Base-by-base conservation (phyloP, 108 stramenopile genomes). In the Licmophora abbreviata region DNA sequence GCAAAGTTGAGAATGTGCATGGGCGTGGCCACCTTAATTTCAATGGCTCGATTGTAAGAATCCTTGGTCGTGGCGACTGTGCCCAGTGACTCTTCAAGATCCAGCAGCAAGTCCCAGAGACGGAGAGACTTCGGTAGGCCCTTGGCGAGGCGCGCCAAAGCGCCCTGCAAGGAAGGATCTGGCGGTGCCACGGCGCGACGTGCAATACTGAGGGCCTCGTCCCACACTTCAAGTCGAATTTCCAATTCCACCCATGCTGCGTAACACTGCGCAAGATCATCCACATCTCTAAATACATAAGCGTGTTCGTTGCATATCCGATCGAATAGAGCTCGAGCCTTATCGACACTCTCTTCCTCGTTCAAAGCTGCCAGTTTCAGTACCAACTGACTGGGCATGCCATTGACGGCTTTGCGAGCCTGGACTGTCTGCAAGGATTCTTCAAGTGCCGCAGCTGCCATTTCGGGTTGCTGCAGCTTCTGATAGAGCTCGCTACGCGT, bases 31-130 rank as follows among this genome's bases (percentile, higher is more conserved):
- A 97, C 94, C 56, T 90, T 83, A 51, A 88, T 73, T 68, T 96
- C 95, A 33, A 99, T 50, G 30, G 74, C 77, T 9, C 87, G 68
- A 36, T 88, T 81, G 68, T 99, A 98, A 1, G 99, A 94, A 56
- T 97, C 97, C 56, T 92, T 89, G 31, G 92, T 77, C 0, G 88
- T 88, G 58, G 92, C 91, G 14, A 93, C 59, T 0, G 95, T 95
- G 2, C 97, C 99, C 33, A 98, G 60, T 2, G 87, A 85, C 58
- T 99, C 99, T 64, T 99, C 97, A 40, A 99, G 61, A 76, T 97
- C 97, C 44, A 97, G 76, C 47, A 95, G 68, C 41, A 97, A 66
- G 54, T 83, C 81, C 97, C 99, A 99, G 24, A 98, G 52, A 37
- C 81, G 79, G 9, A 88, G 30, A 23, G 78, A 78, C 31, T 73